A percentile compares a stretch with the other conserved stretches of the same genome.
These are phyloP conservation scores for Blepharisma stoltei DNA, from an alignment of 73 alveolate genomes.

Conservation along the genomic window DNA sequence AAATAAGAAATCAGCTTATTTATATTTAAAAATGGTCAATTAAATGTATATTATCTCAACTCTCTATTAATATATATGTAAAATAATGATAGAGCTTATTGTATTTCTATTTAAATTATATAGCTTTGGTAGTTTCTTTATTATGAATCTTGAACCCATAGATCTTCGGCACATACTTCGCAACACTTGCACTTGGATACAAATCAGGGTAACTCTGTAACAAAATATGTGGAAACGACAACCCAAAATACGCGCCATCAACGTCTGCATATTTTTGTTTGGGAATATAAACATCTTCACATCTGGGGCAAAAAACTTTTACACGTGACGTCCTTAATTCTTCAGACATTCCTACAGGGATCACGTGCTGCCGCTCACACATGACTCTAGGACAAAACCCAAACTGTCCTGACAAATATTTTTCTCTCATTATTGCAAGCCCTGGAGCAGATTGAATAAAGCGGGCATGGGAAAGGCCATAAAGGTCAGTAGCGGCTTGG, in stretches of 20 bases:
- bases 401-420: constrained; percentile 79
- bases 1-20: too few relatives aligned
- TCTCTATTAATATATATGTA: too few relatives aligned
- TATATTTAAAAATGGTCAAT: too few relatives aligned
- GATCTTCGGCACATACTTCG: neutral
- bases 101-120: too few relatives aligned
- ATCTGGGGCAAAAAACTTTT: constrained; percentile 94
- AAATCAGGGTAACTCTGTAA: constrained; percentile 36
- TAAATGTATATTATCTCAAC: too few relatives aligned
- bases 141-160: neutral
- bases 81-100: too few relatives aligned
- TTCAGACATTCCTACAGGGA: constrained; percentile 94
- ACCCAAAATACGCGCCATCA: constrained; percentile 94
- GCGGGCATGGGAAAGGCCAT: too few relatives aligned
- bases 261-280: constrained; percentile 71
- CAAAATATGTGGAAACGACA: constrained; percentile 75
- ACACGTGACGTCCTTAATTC: constrained; percentile 92
- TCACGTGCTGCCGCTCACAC: constrained; percentile 84
- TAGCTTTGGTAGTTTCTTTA: neutral
- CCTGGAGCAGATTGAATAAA: too few relatives aligned
- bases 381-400: constrained; percentile 96
- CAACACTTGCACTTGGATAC: neutral
- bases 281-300: constrained; percentile 96
- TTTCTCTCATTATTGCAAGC: constrained; percentile 47
- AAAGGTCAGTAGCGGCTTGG: too few relatives aligned